Percentiles rank a stretch among this genome's conserved stretches.
phyloP scores from a whole-genome alignment of 345 rosid genomes.

The Adansonia digitata region DNA sequence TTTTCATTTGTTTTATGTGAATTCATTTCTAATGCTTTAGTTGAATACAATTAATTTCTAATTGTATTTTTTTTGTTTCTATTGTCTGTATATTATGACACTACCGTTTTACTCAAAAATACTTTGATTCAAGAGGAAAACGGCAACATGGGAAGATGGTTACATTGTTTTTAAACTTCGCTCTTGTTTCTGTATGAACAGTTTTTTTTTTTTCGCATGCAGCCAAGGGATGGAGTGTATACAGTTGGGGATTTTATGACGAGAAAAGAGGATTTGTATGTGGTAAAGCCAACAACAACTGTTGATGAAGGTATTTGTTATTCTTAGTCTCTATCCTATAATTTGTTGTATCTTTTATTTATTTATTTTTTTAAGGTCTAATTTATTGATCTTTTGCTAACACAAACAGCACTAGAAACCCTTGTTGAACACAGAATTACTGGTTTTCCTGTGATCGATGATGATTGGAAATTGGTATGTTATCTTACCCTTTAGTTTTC shows the following conservation, averaged over 20 bases:
- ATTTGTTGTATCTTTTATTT: neutral
- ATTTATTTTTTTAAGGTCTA: neutral
- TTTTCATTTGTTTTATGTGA: neutral
- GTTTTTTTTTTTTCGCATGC: slow-evolving; percentile 17
- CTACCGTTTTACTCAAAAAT: too few species aligned
- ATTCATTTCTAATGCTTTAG: neutral
- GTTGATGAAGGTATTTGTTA: slow-evolving; percentile 65
- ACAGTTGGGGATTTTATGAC: slow-evolving; percentile 94
- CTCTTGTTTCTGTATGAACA: neutral
- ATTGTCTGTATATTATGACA: neutral
- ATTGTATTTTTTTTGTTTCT: neutral
- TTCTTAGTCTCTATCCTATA: neutral
- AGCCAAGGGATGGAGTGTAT: slow-evolving; percentile 55
- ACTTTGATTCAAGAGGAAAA: neutral
- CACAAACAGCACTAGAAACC: slow-evolving; percentile 52
- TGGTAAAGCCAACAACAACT: slow-evolving; percentile 67
- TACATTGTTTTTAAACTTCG: neutral
- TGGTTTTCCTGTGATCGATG: slow-evolving; percentile 85
- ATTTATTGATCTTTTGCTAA: slow-evolving; percentile 10
- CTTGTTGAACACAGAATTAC: slow-evolving; percentile 75
- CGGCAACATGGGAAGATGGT: neutral
- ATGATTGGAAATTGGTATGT: slow-evolving; percentile 71
- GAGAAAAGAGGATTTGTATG: slow-evolving; percentile 59
- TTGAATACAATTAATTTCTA: neutral
- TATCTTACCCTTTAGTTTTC: slow-evolving; percentile 5